These are phyloP conservation scores for Mortierella sp. DNA, from an alignment of 371 early-diverging fungal species.

Conservation along the genomic window DNA sequence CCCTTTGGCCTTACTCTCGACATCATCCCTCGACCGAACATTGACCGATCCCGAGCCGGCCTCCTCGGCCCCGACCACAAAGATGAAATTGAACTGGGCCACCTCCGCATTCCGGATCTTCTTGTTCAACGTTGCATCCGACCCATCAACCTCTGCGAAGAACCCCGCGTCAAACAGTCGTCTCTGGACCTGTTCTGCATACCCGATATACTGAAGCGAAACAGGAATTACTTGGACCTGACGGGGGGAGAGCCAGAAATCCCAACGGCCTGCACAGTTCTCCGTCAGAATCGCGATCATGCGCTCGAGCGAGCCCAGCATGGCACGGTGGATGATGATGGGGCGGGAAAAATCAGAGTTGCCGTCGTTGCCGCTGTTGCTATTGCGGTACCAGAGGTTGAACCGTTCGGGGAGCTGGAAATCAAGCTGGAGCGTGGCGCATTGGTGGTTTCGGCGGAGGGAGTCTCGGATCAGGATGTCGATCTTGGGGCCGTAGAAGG, in stretches of 20 bases:
- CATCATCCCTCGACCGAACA: conserved; percentile 89
- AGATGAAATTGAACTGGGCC: conserved; percentile 90
- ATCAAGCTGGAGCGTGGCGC: conserved; percentile 98
- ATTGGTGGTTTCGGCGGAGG: conserved; percentile 92
- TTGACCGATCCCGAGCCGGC: conserved; percentile 86
- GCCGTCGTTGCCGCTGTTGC: conserved; percentile 62
- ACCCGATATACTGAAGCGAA: conserved; percentile 67
- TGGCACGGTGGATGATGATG: conserved; percentile 99
- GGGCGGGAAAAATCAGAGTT: conserved; percentile 81
- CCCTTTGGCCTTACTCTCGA: conserved; percentile 80
- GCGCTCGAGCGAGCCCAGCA: conserved; percentile 98
- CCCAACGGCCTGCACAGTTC: conserved; percentile 96
- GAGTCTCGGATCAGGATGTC: conserved; percentile 98
- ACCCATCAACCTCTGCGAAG: conserved; percentile 87
- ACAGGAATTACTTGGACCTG: conserved; percentile 95
- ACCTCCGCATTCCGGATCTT: conserved; percentile 90
- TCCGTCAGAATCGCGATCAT: conserved; percentile 98
- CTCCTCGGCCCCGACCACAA: conserved; percentile 96
- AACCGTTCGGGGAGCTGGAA: conserved; percentile 97
- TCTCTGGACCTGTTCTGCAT: conserved; percentile 69
- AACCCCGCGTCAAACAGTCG: conserved; percentile 78
- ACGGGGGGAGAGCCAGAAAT: conserved; percentile 99
- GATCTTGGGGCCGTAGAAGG: conserved; percentile 99
- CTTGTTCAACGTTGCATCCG: conserved; percentile 93
- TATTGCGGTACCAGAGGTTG: conserved; percentile 87